Conservation (phyloP, 768 basidiomycete species). For the Glaciozyma martinii region DNA sequence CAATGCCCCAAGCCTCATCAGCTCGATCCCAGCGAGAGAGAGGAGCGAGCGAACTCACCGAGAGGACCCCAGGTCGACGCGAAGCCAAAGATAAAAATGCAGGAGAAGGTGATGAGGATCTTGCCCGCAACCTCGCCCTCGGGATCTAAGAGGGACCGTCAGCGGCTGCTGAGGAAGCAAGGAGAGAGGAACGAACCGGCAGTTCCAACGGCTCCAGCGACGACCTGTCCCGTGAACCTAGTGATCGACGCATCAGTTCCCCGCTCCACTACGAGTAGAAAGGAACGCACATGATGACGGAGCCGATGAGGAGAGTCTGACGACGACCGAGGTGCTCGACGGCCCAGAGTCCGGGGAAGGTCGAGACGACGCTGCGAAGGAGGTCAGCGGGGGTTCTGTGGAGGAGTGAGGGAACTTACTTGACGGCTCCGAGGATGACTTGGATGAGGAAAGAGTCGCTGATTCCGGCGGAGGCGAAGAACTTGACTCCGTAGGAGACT, state of each 20-base stretch:
- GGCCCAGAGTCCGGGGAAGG: conserved; percentile 25
- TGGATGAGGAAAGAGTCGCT: conserved; percentile 26
- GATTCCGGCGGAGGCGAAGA: conserved; percentile 30
- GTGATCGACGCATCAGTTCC: conserved; percentile 6
- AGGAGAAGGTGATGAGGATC: conserved; percentile 26
- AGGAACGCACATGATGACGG: not conserved
- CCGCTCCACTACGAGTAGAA: not conserved
- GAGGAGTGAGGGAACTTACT: not conserved
- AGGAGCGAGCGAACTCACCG: not conserved
- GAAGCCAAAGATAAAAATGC: conserved; percentile 28
- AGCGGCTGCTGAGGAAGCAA: not conserved
- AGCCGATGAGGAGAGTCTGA: conserved; percentile 20
- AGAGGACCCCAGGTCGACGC: conserved; percentile 55
- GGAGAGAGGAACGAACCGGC: not conserved
- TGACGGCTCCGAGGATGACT: conserved; percentile 15
- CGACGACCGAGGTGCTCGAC: conserved; percentile 24
- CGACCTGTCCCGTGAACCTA: conserved; percentile 24
- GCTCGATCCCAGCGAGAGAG: too few relatives aligned
- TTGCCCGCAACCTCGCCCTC: conserved; percentile 23
- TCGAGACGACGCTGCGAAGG: conserved; percentile 21
- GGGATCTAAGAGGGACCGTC: conserved; percentile 1
- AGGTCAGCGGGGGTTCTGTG: not conserved
- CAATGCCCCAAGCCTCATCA: too few relatives aligned
- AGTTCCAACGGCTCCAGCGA: conserved; percentile 5
- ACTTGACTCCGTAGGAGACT: conserved; percentile 20